Base-by-base conservation (phyloP, 179 eudicot species). In the Silene noctiflora region DNA sequence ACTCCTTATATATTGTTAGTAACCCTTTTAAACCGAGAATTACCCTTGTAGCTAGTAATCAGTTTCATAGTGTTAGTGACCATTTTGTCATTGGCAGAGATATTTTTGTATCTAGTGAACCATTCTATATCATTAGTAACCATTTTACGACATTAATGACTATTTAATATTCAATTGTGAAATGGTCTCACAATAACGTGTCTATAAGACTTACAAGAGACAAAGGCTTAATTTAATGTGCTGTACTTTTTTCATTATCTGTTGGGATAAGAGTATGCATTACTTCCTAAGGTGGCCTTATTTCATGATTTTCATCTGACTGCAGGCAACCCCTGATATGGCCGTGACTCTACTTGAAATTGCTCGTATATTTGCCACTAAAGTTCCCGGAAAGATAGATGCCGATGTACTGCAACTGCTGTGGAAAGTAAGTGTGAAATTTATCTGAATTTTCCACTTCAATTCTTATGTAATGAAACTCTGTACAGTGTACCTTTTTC, bases 371-470 rank as follows among this genome's bases (percentile, higher is more conserved):
- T 96, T 96, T 82, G 99, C 99, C 71, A 96, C 99, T 67, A 93
- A 96, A 85, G 99, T 93, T 82, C 99, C 99, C 58, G 99, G 99
- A 77, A 96, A 96, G 87, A 93, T 96, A 62, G 99, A 96, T 80
- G 98, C 99, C 66, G 99, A 96, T 78, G 99, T 96, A 21, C 89
- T 96, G 69, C 99, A 96, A 71, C 93, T 96, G 20, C 85, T 96
- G 48, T 96, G 99, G 99, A 96, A 96, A 84, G 99, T 96, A 88
- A 76, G 98, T 84, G 71, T 44, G 29, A 72, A 22, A 4, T 17
- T 24, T 33, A 12, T 63, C 21, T 10, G 39, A 63, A 29, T 56
- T 25, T 12, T 20, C 61, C 12, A 13, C 78, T 25, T 68, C 24
- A n/a, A 9, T 35, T 63, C 42, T 19, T 27, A 62, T 51, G 62